Base-by-base conservation (phyloP, 2,329 filamentous ascomycete species). In the Rosellinia necatrix region DNA sequence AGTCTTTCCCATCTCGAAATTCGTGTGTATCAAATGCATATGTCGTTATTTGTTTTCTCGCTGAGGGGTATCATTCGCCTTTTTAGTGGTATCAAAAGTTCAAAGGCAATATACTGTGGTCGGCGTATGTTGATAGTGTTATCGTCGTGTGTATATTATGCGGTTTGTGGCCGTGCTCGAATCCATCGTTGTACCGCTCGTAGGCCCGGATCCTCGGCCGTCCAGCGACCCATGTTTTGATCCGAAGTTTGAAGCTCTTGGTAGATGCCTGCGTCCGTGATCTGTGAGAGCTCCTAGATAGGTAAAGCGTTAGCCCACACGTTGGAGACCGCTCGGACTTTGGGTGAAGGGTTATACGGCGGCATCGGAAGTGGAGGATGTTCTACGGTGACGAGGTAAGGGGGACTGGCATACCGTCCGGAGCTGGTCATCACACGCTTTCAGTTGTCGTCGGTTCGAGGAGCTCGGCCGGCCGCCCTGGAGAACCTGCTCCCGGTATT, bases 261-360 rank as follows among this genome's bases (percentile, higher is more conserved):
- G 69, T 87, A 87, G 58, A 87, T 76, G 30, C 71, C 67, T 50
- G 87, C 82, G 69, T 88, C 84, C 35, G 79, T 84, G 62, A 87
- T 79, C 34, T 74, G 74, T 27, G 78, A 73, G 41, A 87, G 75
- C 65, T 87, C 84, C 85, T 84, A 10, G 10, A 10, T 8, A 24
- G 10, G 13, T 8, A 24, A 13, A 40, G 15, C 46, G 42, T 41
- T 17, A 58, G 50, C 40, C 21, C 4, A 12, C 4, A 12, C 13
- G 3, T 15, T 17, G n/a, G 40, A 22, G 6, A n/a, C 22, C 12
- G 19, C 9, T 41, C 17, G 4, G 40, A 6, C 15, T 42, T 46
- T 13, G 17, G 21, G 21, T 27, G 19, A 34, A 21, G 19, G 37
- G 5, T 22, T 35, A 24, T 53, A n/a, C 21, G 40, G 22, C n/a